A percentile compares a stretch with the other conserved stretches of the same genome.
Evolutionary conservation across 2,329 filamentous ascomycete species (phyloP).

Genomic region (Ascosphaera aggregata): DNA sequence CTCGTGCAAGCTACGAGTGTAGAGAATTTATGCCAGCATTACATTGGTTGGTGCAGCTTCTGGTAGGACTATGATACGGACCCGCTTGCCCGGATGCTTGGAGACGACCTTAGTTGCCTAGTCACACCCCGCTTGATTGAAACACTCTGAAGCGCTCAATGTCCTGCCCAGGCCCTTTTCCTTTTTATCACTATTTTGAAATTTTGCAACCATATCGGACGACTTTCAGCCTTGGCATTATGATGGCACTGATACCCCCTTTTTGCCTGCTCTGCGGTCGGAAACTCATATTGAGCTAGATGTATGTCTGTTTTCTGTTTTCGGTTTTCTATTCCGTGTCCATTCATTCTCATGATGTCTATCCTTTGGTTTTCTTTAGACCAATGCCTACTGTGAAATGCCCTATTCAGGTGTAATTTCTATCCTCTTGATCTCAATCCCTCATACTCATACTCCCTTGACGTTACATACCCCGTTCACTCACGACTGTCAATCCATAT

Average conservation of each 20-base stretch:
- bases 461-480: neutral
- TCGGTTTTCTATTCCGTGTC: too few relatives aligned
- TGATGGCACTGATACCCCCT: neutral
- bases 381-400: neutral
- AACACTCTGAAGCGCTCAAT: too few relatives aligned
- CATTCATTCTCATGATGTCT: neutral
- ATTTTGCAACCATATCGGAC: constrained; percentile 1
- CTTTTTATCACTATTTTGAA: too few relatives aligned
- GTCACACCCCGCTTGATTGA: neutral
- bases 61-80: constrained; percentile 33
- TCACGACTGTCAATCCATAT: neutral
- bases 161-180: too few relatives aligned
- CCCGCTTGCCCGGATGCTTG: neutral
- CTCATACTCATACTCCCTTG: neutral
- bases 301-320: neutral
- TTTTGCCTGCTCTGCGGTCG: neutral
- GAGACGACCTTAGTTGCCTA: neutral
- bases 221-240: neutral
- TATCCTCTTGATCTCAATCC: neutral
- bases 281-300: neutral
- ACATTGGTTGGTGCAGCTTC: constrained; percentile 98
- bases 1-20: constrained; percentile 89
- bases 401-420: neutral
- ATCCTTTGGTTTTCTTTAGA: neutral
- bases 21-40: constrained; percentile 96